Evolutionary conservation across 768 basidiomycete genomes (phyloP).

Genomic region (Termitomyces sp.): DNA sequence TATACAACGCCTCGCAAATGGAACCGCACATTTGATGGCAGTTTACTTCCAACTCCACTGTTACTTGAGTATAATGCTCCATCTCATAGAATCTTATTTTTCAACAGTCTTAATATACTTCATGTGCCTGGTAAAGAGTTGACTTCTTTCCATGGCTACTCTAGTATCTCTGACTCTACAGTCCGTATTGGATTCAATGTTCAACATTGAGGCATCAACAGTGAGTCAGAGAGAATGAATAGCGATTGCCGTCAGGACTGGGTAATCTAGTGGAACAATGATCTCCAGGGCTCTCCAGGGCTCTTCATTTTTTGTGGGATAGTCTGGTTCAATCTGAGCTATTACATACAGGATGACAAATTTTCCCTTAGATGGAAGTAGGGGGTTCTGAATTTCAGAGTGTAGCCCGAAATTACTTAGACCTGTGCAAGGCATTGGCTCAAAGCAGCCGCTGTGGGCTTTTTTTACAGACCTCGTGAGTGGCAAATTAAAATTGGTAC

Average conservation of each 20-base stretch:
- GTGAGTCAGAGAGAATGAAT: not conserved
- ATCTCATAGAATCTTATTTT: not conserved
- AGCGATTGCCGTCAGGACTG: not conserved
- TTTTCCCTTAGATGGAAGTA: not conserved
- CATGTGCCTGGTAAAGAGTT: not conserved
- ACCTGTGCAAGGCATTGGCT: not conserved
- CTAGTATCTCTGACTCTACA: not conserved
- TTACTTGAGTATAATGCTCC: not conserved
- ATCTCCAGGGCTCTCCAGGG: not conserved
- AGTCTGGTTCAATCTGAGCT: not conserved
- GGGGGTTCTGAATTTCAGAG: not conserved
- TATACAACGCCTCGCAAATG: conserved; percentile 12
- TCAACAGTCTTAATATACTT: not conserved
- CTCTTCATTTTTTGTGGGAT: not conserved
- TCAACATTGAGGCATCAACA: not conserved
- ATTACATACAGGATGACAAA: not conserved
- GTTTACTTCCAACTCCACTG: not conserved
- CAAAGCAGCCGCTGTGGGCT: not conserved
- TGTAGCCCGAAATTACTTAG: not conserved
- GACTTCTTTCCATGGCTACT: not conserved
- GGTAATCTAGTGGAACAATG: not conserved
- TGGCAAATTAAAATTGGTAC: too few species aligned
- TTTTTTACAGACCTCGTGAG: not conserved
- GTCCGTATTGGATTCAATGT: not conserved
- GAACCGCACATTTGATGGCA: conserved; percentile 6